Percentiles rank a stretch among this genome's conserved stretches.
Conservation (phyloP, 2,329 filamentous ascomycete species). For the Colletotrichum aenigma region DNA sequence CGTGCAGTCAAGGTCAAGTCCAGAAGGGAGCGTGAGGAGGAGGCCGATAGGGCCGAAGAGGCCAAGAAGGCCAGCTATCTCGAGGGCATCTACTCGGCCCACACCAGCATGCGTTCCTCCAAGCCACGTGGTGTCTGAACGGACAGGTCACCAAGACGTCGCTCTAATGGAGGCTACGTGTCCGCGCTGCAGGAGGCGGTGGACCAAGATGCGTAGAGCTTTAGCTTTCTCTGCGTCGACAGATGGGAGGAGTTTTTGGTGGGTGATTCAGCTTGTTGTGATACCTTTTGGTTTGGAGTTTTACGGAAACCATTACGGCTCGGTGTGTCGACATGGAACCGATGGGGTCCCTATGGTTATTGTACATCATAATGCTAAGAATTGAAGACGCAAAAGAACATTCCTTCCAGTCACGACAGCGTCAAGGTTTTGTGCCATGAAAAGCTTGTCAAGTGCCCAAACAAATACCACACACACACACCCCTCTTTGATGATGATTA, state of each 20-base stretch:
- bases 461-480: background rate
- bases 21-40: constrained; percentile 5
- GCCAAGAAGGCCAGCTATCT: constrained; percentile 15
- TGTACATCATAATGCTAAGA: background rate
- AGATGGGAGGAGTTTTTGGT: constrained; percentile 3
- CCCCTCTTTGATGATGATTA: background rate
- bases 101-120: constrained; percentile 5
- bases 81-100: constrained; percentile 13
- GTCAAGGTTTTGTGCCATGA: background rate
- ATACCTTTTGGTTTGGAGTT: constrained; percentile 14
- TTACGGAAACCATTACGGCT: background rate
- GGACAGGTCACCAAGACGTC: background rate
- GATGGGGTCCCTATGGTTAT: background rate
- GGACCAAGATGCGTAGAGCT: background rate
- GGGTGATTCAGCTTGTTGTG: background rate
- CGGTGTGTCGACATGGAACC: background rate
- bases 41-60: constrained; percentile 10
- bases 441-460: background rate
- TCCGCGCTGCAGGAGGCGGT: background rate
- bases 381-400: background rate
- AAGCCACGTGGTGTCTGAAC: background rate
- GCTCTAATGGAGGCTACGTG: background rate
- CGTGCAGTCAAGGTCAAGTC: background rate
- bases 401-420: background rate
- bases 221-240: background rate